Conservation (phyloP, 116 monocot genomes). For the Dioscorea cayenensis region DNA sequence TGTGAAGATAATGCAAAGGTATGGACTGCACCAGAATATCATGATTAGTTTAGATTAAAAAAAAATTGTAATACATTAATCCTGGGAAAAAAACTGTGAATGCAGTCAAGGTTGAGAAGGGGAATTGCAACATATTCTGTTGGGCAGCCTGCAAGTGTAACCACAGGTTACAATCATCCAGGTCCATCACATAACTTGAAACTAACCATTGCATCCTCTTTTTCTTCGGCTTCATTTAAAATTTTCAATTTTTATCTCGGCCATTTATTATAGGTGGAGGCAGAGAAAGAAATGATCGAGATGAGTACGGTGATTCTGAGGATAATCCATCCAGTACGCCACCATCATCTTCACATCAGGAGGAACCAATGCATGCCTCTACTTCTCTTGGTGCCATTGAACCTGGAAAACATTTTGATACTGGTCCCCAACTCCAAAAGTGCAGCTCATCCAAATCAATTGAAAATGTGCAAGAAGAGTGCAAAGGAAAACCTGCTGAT, state of each 20-base stretch:
- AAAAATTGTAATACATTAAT: not conserved
- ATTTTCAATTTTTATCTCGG: not conserved
- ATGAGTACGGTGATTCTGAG: conserved; percentile 20
- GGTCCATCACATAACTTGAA: conserved; percentile 6
- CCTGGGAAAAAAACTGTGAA: not conserved
- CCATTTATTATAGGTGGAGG: conserved; percentile 12
- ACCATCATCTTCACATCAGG: conserved; percentile 18
- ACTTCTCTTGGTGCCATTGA: conserved; percentile 6
- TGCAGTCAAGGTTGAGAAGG: conserved; percentile 62
- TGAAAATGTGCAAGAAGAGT: conserved; percentile 4
- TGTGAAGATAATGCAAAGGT: conserved; percentile 91
- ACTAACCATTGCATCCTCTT: not conserved
- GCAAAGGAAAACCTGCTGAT: not conserved
- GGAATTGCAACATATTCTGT: conserved; percentile 19
- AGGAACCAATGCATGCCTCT: not conserved
- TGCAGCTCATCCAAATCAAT: conserved; percentile 11
- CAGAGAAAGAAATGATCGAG: conserved; percentile 42
- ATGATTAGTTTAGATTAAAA: not conserved
- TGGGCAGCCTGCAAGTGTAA: conserved; percentile 10
- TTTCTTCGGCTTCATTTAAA: not conserved
- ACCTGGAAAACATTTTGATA: conserved; percentile 10
- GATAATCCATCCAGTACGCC: not conserved
- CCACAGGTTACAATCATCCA: conserved; percentile 18
- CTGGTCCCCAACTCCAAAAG: conserved; percentile 17
- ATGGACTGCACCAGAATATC: not conserved